Evolutionary conservation across 192 early-diverging fungal species (phyloP), one percentile per base, ranked within the genome.

Genomic region (Coemansia sp.): DNA sequence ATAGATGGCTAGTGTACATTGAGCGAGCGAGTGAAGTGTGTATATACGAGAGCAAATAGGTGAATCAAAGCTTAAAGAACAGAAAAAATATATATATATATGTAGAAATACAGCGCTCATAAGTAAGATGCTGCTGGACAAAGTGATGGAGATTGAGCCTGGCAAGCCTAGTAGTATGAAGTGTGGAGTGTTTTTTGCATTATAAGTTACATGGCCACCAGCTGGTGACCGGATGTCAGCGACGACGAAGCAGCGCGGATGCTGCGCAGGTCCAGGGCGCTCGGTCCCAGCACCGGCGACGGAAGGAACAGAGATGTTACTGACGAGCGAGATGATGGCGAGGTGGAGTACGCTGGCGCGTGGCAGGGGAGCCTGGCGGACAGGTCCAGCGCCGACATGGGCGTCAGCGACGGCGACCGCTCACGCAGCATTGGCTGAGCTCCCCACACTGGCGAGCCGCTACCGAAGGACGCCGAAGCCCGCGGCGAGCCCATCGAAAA

Each of bases 381-480:
- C 72, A 81, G 62, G 51, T 81, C 78, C 65, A 71, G 69, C 6
- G 78, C 62, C 24, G 72, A 71, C 68, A 75, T 66, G 4, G 78
- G 78, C 53, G 68, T 81, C 39, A 81, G 65, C 68, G 78, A 81
- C 51, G 73, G 62, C 58, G 78, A 75, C 37, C 78, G 78, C 60
- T 74, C 67, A 57, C 77, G 77, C 41, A 42, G 11, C 47, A 64
- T 31, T 8, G 38, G 11, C 67, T 71, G 78, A 49, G 65, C 59
- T 9, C 46, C 37, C 69, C 65, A 81, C 36, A 43, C 37, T 6
- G 69, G 73, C 27, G 71, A 74, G 49, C 49, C 29, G 14, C 49
- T 12, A 12, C 49, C 49, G 19, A 70, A 66, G 69, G 72, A 74
- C 40, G 69, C 65, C 15, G 45, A 43, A 32, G 51, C 51, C 51